Percentiles rank a stretch among this genome's conserved stretches.
phyloP scores from a whole-genome alignment of 306 rosid genomes.

The Cotoneaster glaucophyllus region DNA sequence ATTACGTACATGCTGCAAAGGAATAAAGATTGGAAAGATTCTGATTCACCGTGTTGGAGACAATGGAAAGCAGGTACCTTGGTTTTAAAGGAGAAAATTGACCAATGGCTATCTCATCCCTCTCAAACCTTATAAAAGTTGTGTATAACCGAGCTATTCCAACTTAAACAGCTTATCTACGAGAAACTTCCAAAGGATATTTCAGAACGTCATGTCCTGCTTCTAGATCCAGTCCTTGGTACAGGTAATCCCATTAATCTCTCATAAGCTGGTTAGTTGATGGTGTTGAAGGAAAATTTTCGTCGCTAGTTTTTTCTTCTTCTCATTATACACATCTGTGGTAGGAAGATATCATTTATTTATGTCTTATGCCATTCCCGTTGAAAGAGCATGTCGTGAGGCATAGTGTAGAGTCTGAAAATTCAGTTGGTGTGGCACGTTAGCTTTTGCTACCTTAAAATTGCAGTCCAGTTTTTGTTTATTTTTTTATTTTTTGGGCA shows the following conservation, averaged over 20 bases:
- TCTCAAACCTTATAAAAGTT: neutral
- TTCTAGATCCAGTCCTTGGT: constrained; percentile 96
- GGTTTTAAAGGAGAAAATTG: constrained; percentile 7
- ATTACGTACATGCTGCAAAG: constrained; percentile 95
- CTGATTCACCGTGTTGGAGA: constrained; percentile 98
- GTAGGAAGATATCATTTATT: neutral
- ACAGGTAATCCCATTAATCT: constrained; percentile 51
- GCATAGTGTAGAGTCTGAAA: neutral
- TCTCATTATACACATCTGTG: neutral
- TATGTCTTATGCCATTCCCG: neutral
- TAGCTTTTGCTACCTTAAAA: neutral
- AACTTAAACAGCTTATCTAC: constrained; percentile 74
- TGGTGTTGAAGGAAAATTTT: neutral
- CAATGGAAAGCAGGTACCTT: constrained; percentile 74
- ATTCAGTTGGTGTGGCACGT: neutral
- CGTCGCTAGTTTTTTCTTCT: neutral
- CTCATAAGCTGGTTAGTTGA: neutral
- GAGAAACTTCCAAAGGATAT: constrained; percentile 96
- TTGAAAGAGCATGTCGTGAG: neutral
- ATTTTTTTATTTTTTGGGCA: neutral
- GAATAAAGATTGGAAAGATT: constrained; percentile 96
- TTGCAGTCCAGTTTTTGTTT: neutral
- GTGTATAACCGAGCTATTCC: constrained; percentile 2
- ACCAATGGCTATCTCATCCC: neutral
- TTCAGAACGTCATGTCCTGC: constrained; percentile 96